phyloP scores from a whole-genome alignment of 2,329 filamentous ascomycete species.

The Fusarium penzigii region DNA sequence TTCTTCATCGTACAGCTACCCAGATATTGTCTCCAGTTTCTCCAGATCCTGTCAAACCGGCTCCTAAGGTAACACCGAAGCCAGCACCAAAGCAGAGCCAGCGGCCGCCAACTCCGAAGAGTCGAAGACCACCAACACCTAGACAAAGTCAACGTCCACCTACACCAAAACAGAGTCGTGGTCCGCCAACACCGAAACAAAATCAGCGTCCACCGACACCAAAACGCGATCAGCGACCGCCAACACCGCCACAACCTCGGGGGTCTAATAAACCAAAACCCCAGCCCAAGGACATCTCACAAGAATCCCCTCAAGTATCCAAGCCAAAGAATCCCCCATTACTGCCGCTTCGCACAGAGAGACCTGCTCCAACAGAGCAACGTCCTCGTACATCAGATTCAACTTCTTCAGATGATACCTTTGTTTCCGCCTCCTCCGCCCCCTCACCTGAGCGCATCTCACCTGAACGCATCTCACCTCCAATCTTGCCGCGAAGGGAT shows the following conservation, averaged over 20 bases:
- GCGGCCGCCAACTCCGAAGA: not conserved
- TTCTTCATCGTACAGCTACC: constrained; percentile 22
- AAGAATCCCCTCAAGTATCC: constrained; percentile 5
- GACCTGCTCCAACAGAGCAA: constrained; percentile 10
- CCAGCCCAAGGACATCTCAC: constrained; percentile 9
- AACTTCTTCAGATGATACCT: constrained; percentile 47
- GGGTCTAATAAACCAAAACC: constrained; percentile 25
- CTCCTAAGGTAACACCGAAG: constrained; percentile 1
- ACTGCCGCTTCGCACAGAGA: constrained; percentile 8
- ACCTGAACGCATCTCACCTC: constrained; percentile 30
- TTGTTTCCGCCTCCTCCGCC: constrained; percentile 43
- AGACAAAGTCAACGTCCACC: constrained; percentile 35
- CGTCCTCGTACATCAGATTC: constrained; percentile 30
- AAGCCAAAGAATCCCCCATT: constrained; percentile 15
- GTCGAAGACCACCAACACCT: constrained; percentile 37
- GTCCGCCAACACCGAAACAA: constrained; percentile 9
- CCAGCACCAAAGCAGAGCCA: constrained; percentile 9
- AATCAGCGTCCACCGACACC: not conserved
- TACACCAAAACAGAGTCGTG: constrained; percentile 8
- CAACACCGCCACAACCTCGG: constrained; percentile 40
- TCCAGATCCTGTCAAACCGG: constrained; percentile 33
- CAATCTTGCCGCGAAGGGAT: constrained; percentile 13
- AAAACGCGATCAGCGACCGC: constrained; percentile 28
- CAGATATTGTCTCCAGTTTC: constrained; percentile 25
- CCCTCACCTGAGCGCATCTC: constrained; percentile 34